Base-by-base conservation (phyloP, 2,329 filamentous ascomycete species). In the Cladophialophora carrionii region DNA sequence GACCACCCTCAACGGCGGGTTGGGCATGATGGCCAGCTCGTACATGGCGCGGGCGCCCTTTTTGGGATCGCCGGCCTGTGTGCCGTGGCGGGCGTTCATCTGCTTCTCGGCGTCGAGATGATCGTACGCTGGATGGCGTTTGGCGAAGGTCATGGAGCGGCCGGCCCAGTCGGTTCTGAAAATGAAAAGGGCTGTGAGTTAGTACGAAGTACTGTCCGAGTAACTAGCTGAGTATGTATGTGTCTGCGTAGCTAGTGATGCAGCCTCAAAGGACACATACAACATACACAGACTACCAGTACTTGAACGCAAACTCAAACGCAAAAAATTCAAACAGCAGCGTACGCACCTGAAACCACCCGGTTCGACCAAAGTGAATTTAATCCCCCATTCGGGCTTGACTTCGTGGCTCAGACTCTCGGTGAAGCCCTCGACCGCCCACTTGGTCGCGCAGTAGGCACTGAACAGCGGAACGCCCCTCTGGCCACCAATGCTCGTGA, bases 401-500 rank as follows among this genome's bases (percentile, higher is more conserved):
- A 83, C 64, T 71, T 84, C 81, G 67, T 78, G 79, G 0, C 76
- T 73, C 0, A 84, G 68, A 0, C 77, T 74, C 66, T 84, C 80
- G 0, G 81, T 81, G 67, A 78, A 82, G 0, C 81, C 81, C 67
- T 82, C 80, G 9, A 82, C 69, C 0, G 79, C 80, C 61, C 80
- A 82, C 71, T 82, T 82, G 58, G 73, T 74, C 3, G 72, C 72
- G 51, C 80, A 78, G 57, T 82, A 82, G 56, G 76, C 78, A 0
- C 76, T 72, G 34, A 72, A 68, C 0, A 75, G 75, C 0, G 78
- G 75, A 32, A 73, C 76, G 1, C 73, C 77, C 8, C 73, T 64
- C 60, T 73, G 76, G 0, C 80, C 80, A 3, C 82, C 84, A 71
- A 87, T 80, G 2, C 82, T 85, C 4, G 82, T 84, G 46, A 87